Evolutionary conservation across 1,284 basidiomycete genomes (phyloP).

Genomic region (Tetrapyrgos nigripes): DNA sequence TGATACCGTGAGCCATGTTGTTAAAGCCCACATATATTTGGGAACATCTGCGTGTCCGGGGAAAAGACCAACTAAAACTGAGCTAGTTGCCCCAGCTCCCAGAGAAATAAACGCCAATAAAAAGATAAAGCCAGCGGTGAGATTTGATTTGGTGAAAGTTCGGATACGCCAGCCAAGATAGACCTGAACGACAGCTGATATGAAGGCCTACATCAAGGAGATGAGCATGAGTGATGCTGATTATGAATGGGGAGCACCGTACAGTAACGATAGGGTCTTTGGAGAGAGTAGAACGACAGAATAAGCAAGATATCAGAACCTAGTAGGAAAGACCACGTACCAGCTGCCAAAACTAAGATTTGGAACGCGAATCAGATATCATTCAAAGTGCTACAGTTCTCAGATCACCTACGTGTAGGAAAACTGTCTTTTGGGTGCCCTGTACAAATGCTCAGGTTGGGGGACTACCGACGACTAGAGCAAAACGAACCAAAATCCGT

Average conservation of each 20-base stretch:
- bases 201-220: background rate
- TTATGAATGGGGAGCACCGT: too few species aligned
- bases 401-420: background rate
- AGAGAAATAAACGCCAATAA: background rate
- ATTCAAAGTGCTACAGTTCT: background rate
- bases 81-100: background rate
- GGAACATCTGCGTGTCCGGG: background rate
- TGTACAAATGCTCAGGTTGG: background rate
- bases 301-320: too few species aligned
- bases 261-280: too few species aligned
- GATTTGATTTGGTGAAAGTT: background rate
- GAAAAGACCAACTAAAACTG: background rate
- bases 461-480: background rate
- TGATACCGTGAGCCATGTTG: background rate
- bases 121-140: background rate
- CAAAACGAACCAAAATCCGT: constrained; percentile 11
- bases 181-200: background rate
- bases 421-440: background rate
- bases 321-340: too few species aligned
- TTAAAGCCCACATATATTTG: background rate
- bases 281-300: too few species aligned
- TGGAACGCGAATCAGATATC: too few species aligned
- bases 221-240: background rate
- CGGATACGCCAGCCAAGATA: constrained; percentile 2
- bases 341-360: too few species aligned